Conservation (phyloP, 176 grass and related monocot species). For the Leersia perrieri region DNA sequence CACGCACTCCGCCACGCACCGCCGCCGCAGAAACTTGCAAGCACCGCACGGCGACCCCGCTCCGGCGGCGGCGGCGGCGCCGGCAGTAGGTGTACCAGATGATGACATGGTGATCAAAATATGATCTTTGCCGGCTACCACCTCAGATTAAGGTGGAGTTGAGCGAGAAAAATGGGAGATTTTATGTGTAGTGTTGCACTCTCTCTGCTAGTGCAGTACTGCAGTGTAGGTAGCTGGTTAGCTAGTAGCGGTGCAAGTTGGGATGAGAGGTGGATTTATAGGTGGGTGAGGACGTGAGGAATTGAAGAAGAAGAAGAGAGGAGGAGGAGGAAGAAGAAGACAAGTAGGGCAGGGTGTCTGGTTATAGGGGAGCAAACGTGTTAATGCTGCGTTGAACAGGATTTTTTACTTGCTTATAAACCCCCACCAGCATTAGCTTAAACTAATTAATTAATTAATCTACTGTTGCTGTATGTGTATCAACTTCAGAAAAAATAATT, state of each 20-base stretch:
- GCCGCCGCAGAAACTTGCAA: slow-evolving; percentile 89
- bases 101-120: slow-evolving; percentile 21
- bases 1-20: slow-evolving; percentile 78
- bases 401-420: slow-evolving; percentile 8
- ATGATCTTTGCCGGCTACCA: neutral
- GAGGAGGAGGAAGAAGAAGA: neutral
- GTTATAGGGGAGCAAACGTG: slow-evolving; percentile 70
- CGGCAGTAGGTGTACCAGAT: slow-evolving; percentile 14
- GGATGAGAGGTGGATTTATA: neutral
- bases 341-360: slow-evolving; percentile 66
- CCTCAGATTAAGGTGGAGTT: no score
- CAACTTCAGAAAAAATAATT: neutral
- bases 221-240: neutral
- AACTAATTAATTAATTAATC: neutral
- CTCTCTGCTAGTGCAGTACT: neutral
- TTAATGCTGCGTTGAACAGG: slow-evolving; percentile 59
- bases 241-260: neutral
- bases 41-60: slow-evolving; percentile 81
- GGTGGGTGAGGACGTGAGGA: no score
- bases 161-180: neutral
- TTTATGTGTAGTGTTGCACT: no score
- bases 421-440: neutral
- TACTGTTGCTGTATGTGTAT: neutral
- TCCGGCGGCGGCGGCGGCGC: neutral
- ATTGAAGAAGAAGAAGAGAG: neutral